These are phyloP conservation scores for Fusarium haematococcum DNA, from an alignment of 2,329 filamentous ascomycete species.

Conservation along the genomic window DNA sequence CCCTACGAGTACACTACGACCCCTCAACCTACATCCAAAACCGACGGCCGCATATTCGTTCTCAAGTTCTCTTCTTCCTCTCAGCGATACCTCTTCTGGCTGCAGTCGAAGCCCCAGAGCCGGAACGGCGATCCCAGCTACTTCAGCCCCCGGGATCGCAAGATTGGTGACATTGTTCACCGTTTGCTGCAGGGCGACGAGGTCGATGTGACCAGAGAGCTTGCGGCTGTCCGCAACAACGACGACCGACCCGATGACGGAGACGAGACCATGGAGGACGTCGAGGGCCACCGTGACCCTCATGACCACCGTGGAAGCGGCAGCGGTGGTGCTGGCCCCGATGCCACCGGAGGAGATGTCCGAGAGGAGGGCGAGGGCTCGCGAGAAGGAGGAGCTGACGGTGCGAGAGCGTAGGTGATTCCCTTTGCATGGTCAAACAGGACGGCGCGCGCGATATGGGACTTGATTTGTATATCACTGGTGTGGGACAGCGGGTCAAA, in stretches of 20 bases:
- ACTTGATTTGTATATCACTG: conserved; percentile 36
- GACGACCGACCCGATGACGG: conserved; percentile 67
- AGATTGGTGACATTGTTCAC: conserved; percentile 90
- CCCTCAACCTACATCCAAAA: conserved; percentile 70
- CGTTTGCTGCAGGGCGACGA: conserved; percentile 88
- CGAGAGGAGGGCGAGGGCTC: conserved; percentile 89
- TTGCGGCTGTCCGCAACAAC: conserved; percentile 70
- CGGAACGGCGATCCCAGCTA: conserved; percentile 76
- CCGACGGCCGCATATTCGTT: conserved; percentile 90
- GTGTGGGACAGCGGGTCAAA: conserved; percentile 42
- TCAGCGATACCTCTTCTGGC: conserved; percentile 93
- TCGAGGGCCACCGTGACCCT: conserved; percentile 72
- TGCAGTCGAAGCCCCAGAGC: conserved; percentile 89
- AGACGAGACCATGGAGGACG: conserved; percentile 66
- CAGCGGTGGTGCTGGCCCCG: conserved; percentile 85
- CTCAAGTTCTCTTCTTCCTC: conserved; percentile 95
- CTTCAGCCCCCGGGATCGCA: conserved; percentile 87
- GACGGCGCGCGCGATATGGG: conserved; percentile 39
- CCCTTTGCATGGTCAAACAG: conserved; percentile 47
- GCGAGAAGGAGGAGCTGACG: conserved; percentile 93
- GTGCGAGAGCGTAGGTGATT: conserved; percentile 97
- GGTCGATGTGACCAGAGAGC: conserved; percentile 80
- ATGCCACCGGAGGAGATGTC: conserved; percentile 90
- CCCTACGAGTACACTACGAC: conserved; percentile 76
- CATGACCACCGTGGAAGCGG: conserved; percentile 69